Conservation (phyloP, 2,329 filamentous ascomycete species). For the Shiraia sp. region DNA sequence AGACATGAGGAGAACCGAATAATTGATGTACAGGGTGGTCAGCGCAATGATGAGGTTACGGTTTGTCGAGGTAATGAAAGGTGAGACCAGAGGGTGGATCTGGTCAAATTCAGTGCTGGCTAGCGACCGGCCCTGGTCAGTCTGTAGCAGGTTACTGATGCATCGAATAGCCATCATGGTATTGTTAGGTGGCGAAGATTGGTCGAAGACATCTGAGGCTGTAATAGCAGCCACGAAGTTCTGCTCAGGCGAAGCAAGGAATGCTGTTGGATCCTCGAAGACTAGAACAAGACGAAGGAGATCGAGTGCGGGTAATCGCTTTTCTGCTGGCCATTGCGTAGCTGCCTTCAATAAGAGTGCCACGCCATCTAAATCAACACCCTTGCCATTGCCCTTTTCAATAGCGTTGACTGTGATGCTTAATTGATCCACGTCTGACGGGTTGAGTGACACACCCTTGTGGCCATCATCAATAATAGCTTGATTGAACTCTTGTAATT, state of each 20-base stretch:
- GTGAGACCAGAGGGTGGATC: slow-evolving; percentile 66
- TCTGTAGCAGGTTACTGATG: slow-evolving; percentile 82
- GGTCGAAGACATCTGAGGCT: slow-evolving; percentile 60
- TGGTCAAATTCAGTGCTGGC: slow-evolving; percentile 63
- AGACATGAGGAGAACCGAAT: slow-evolving; percentile 68
- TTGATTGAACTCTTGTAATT: slow-evolving; percentile 75
- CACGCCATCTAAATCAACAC: slow-evolving; percentile 57
- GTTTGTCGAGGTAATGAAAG: slow-evolving; percentile 62
- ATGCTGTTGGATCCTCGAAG: slow-evolving; percentile 66
- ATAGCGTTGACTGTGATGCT: slow-evolving; percentile 65
- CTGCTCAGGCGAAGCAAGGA: slow-evolving; percentile 55
- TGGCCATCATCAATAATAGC: slow-evolving; percentile 70
- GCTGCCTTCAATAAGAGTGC: slow-evolving; percentile 71
- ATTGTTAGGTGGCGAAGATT: slow-evolving; percentile 71
- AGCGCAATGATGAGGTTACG: slow-evolving; percentile 82
- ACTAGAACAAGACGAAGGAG: slow-evolving; percentile 81
- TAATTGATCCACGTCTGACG: slow-evolving; percentile 68
- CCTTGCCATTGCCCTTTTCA: slow-evolving; percentile 51
- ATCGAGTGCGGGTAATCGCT: slow-evolving; percentile 83
- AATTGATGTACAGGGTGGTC: slow-evolving; percentile 83
- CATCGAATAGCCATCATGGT: slow-evolving; percentile 84
- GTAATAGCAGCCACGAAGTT: slow-evolving; percentile 67
- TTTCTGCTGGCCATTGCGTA: slow-evolving; percentile 77
- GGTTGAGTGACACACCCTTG: slow-evolving; percentile 75
- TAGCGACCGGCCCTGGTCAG: slow-evolving; percentile 66